Conservation (phyloP, 163 green algal species). For the Chloroidium sp. region DNA sequence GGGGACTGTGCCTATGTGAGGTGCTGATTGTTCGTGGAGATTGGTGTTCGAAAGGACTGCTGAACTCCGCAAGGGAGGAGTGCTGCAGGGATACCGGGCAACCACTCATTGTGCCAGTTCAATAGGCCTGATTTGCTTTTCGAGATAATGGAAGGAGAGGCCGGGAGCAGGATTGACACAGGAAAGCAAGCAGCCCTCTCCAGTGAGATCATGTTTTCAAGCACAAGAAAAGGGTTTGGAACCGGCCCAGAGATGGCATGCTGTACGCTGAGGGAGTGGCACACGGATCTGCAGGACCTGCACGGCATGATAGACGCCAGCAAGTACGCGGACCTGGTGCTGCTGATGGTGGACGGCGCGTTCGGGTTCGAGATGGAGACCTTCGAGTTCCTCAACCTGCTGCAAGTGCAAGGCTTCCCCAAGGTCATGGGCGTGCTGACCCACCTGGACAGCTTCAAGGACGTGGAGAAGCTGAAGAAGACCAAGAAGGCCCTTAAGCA, state of each 20-base stretch:
- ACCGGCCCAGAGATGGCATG: too few species aligned
- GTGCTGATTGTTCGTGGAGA: too few species aligned
- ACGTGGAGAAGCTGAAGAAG: constrained; percentile 77
- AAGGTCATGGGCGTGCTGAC: constrained; percentile 99
- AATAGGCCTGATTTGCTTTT: too few species aligned
- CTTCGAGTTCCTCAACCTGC: constrained; percentile 98
- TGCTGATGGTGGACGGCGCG: constrained; percentile 87
- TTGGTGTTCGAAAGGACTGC: not conserved
- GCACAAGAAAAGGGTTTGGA: too few species aligned
- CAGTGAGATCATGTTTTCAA: too few species aligned
- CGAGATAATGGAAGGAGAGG: too few species aligned
- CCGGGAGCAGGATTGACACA: too few species aligned
- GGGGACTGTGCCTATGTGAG: too few species aligned
- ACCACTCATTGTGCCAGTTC: too few species aligned
- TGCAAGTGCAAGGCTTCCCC: constrained; percentile 95
- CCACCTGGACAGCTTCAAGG: constrained; percentile 91
- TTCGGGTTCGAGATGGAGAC: constrained; percentile 99
- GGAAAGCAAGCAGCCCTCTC: too few species aligned
- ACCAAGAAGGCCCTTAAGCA: constrained; percentile 93
- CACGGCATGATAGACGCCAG: constrained; percentile 87
- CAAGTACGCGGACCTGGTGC: constrained; percentile 95
- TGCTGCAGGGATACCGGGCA: too few species aligned
- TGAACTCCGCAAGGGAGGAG: not conserved
- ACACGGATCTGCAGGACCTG: constrained; percentile 48
- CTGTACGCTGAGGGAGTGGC: too few species aligned